Conservation (phyloP, 2,329 filamentous ascomycete species). For the Knufia petricola region DNA sequence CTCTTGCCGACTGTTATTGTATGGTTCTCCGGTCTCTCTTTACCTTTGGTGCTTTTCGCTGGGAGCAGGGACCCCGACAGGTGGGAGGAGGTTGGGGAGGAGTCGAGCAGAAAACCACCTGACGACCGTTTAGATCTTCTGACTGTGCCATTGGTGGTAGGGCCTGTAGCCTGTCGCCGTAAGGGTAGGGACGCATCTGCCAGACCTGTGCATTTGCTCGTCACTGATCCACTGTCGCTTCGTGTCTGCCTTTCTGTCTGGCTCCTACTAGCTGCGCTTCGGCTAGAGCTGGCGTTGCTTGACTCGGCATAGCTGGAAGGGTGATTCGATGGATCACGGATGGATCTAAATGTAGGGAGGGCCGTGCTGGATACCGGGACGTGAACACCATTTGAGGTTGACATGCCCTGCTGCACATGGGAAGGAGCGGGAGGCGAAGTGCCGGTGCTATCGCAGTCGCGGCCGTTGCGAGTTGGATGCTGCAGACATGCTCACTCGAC, state of each 20-base stretch:
- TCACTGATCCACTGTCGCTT: conserved; percentile 1
- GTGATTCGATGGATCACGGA: conserved; percentile 10
- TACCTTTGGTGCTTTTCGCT: conserved; percentile 29
- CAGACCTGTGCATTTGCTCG: conserved; percentile 10
- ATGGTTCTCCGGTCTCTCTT: conserved; percentile 30
- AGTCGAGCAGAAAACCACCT: conserved; percentile 39
- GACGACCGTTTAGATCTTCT: conserved; percentile 21
- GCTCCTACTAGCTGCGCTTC: conserved; percentile 7
- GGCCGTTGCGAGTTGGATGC: not conserved
- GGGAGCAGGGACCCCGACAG: conserved; percentile 25
- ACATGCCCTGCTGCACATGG: too few species aligned
- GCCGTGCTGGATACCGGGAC: conserved; percentile 9
- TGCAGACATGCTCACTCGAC: conserved; percentile 2
- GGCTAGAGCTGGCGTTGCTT: conserved; percentile 6
- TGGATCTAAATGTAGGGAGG: conserved; percentile 17
- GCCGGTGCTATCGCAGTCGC: conserved; percentile 4
- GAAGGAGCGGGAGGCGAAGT: too few species aligned
- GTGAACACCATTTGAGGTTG: conserved; percentile 8
- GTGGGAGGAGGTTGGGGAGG: conserved; percentile 28
- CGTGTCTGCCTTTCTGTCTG: conserved; percentile 9
- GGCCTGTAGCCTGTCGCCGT: conserved; percentile 9
- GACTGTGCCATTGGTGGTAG: conserved; percentile 2
- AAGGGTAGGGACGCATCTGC: not conserved
- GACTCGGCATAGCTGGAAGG: not conserved
- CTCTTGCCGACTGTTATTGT: conserved; percentile 29